These are phyloP conservation scores for Pythium monospermum DNA, from an alignment of 352 stramenopile species.

Conservation along the genomic window DNA sequence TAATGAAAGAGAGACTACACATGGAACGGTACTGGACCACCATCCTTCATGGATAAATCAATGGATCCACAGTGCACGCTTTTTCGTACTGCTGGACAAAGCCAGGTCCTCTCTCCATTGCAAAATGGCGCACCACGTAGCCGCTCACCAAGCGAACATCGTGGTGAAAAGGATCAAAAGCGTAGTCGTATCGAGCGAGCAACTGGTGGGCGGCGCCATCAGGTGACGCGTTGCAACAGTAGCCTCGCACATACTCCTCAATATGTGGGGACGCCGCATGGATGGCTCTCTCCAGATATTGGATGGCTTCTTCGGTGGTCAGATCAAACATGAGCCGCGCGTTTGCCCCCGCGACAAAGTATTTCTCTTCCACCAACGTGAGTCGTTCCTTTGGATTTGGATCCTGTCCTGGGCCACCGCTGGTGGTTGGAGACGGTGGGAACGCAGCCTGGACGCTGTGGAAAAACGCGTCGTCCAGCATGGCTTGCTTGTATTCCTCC, in stretches of 20 bases:
- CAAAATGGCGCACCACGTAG: conserved; percentile 14
- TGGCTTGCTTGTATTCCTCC: no score
- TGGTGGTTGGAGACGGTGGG: conserved; percentile 1
- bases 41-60: conserved; percentile 16
- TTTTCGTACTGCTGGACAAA: conserved; percentile 5
- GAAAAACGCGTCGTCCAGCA: no score
- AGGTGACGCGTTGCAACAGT: conserved; percentile 7
- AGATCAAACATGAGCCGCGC: conserved; percentile 15
- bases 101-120: conserved; percentile 1
- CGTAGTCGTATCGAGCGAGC: conserved; percentile 4
- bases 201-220: conserved; percentile 6
- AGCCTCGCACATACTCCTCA: conserved; percentile 9
- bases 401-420: background rate
- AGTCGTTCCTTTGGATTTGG: conserved; percentile 4
- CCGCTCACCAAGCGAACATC: conserved; percentile 14
- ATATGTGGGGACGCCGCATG: conserved; percentile 1
- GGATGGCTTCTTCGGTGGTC: conserved; percentile 1
- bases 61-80: conserved; percentile 16
- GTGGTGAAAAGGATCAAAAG: background rate
- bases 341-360: conserved; percentile 11
- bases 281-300: conserved; percentile 6
- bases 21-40: no score
- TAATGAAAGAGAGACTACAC: no score
- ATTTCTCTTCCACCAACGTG: conserved; percentile 9
- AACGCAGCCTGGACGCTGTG: conserved; percentile 1